These are phyloP conservation scores for Apocynum venetum DNA, from an alignment of 257 asterid genomes.

Conservation along the genomic window DNA sequence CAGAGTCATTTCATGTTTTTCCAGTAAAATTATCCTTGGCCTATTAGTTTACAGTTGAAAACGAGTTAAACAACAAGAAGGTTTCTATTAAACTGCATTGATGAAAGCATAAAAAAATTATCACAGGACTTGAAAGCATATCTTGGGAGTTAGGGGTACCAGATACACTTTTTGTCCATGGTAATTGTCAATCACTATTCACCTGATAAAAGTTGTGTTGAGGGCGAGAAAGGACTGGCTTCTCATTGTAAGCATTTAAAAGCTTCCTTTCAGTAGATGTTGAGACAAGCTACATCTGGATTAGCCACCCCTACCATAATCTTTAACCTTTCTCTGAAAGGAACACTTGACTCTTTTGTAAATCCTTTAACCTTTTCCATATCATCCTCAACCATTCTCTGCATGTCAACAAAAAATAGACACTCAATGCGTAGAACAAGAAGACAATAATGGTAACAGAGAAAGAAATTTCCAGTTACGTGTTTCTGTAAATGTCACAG, in stretches of 20 bases:
- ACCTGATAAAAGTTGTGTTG: slow-evolving; percentile 81
- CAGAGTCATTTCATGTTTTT: neutral
- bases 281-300: slow-evolving; percentile 72
- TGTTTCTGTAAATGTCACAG: too few relatives aligned
- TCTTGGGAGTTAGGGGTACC: neutral
- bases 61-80: neutral
- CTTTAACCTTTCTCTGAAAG: slow-evolving; percentile 79
- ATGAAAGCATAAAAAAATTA: neutral
- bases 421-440: neutral
- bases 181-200: neutral
- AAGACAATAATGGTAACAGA: neutral
- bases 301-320: slow-evolving; percentile 79
- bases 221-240: slow-evolving; percentile 91
- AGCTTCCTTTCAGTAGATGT: slow-evolving; percentile 74
- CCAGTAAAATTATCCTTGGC: neutral
- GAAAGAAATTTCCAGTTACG: neutral
- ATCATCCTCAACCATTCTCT: slow-evolving; percentile 68
- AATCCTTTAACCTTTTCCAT: slow-evolving; percentile 71
- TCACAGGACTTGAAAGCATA: neutral
- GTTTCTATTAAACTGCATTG: neutral
- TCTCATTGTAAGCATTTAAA: slow-evolving; percentile 71
- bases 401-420: slow-evolving; percentile 5
- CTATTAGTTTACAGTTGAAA: neutral
- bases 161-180: neutral
- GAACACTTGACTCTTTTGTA: slow-evolving; percentile 50